These are phyloP conservation scores for Boletellus deceptivus DNA, from an alignment of 1,284 basidiomycete species.

Conservation along the genomic window DNA sequence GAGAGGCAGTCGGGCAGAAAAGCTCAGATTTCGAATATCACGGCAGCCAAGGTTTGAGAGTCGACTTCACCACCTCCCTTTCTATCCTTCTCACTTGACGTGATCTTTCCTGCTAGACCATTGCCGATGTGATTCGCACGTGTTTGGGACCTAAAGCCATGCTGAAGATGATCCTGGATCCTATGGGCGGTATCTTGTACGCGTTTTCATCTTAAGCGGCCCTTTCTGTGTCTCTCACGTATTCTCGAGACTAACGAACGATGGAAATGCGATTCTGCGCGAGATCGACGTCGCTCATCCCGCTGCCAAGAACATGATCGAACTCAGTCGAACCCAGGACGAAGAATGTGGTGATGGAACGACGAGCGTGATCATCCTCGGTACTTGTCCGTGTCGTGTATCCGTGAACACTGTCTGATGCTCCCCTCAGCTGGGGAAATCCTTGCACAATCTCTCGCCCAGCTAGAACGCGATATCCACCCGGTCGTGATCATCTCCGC, in stretches of 20 bases:
- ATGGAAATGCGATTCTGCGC: constrained; percentile 95
- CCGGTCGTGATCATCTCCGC: constrained; percentile 99
- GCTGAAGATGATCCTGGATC: constrained; percentile 99
- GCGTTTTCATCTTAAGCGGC: constrained; percentile 32
- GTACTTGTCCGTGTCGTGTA: constrained; percentile 38
- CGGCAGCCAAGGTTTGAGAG: constrained; percentile 85
- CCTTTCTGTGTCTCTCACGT: constrained; percentile 1
- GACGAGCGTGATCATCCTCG: constrained; percentile 95
- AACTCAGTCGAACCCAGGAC: constrained; percentile 95
- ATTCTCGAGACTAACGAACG: constrained; percentile 80
- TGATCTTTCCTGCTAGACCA: constrained; percentile 57
- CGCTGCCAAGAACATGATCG: constrained; percentile 99
- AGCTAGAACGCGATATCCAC: constrained; percentile 95
- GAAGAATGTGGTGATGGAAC: constrained; percentile 99
- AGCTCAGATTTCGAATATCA: constrained; percentile 97
- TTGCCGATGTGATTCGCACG: constrained; percentile 98
- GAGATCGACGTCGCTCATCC: constrained; percentile 99
- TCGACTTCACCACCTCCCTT: rapidly evolving
- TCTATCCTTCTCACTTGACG: neutral
- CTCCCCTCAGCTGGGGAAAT: constrained; percentile 84
- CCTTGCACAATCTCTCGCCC: constrained; percentile 89
- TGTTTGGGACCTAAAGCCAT: constrained; percentile 97
- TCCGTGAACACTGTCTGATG: neutral
- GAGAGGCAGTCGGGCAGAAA: constrained; percentile 93
- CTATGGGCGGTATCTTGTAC: constrained; percentile 95